Base-by-base conservation (phyloP, 305 asterid species). In the Coffea humblotiana region DNA sequence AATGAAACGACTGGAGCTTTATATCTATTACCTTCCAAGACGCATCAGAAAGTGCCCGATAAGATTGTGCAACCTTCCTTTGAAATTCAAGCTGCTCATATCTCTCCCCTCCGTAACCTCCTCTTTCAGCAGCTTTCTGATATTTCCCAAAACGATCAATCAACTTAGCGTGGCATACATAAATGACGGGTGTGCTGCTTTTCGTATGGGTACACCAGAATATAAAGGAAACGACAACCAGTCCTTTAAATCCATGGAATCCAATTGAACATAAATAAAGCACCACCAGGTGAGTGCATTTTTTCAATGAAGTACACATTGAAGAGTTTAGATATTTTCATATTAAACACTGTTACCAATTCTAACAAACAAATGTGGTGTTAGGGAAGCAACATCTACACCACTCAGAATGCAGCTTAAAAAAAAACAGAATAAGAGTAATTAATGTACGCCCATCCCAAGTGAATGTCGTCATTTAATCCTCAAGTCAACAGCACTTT, bases 61-160 rank as follows among this genome's bases (percentile, higher is more conserved):
- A 93, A 63, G 88, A 88, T 47, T 83, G 80, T 48, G 94, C 91
- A 78, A 93, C 98, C 78, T 82, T 88, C 82, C 87, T 86, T 87
- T 93, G 99, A 90, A 95, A 95, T 87, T 95, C 99, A 27, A 92
- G 92, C 86, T 93, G 89, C 87, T 95, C 99, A 21, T 95, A 95
- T 88, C 97, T 87, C 87, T 95, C 98, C 21, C 86, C 97, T 56
- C 99, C 98, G 82, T 95, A 95, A 61, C 97, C 97, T 79, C 97
- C 99, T 86, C 99, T 88, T 86, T 91, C 96, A n/a, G 98, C 93
- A 82, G 99, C 99, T 87, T 90, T 86, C 97, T 92, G 77, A 61
- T 73, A 79, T 77, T 79, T 82, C 75, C 12, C 5, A 43, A 75
- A 27, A 72, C 6, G 15, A 25, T 37, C 49, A 40, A 27, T 69